Conservation (phyloP, 108 stramenopile genomes). For the Skeletonema potamos region DNA sequence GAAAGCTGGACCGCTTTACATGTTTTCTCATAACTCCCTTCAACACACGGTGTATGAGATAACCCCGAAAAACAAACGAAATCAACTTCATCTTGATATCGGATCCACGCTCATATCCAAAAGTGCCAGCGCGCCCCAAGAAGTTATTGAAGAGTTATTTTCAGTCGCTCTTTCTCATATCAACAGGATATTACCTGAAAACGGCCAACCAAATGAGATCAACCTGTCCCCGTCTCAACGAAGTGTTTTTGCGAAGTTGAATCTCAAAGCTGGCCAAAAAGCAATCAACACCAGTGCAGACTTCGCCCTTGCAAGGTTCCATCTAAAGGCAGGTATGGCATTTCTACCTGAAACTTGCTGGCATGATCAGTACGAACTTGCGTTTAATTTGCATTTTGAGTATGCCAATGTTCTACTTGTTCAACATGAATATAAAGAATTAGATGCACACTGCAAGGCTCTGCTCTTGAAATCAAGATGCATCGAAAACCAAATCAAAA, state of each 20-base stretch:
- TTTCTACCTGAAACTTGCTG: background rate
- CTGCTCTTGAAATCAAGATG: background rate
- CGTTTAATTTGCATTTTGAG: background rate
- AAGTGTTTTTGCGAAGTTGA: background rate
- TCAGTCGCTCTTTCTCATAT: background rate
- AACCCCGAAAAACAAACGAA: background rate
- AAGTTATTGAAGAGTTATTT: background rate
- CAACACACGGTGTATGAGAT: background rate
- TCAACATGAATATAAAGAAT: background rate
- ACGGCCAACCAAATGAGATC: background rate
- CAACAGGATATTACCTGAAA: background rate
- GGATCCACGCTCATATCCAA: background rate
- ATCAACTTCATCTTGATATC: background rate
- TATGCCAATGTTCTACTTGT: background rate
- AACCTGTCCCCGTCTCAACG: background rate
- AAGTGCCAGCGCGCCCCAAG: background rate
- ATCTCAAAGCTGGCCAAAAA: background rate
- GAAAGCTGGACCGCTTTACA: slow-evolving; percentile 3
- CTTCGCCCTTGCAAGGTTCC: background rate
- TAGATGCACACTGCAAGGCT: background rate
- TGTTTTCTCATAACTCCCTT: background rate
- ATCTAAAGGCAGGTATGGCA: background rate
- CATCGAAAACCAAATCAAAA: background rate
- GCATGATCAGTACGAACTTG: background rate
- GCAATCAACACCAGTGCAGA: background rate